Base-by-base conservation (phyloP, 2,329 filamentous ascomycete genomes). In the Ophiostoma fasciatum region DNA sequence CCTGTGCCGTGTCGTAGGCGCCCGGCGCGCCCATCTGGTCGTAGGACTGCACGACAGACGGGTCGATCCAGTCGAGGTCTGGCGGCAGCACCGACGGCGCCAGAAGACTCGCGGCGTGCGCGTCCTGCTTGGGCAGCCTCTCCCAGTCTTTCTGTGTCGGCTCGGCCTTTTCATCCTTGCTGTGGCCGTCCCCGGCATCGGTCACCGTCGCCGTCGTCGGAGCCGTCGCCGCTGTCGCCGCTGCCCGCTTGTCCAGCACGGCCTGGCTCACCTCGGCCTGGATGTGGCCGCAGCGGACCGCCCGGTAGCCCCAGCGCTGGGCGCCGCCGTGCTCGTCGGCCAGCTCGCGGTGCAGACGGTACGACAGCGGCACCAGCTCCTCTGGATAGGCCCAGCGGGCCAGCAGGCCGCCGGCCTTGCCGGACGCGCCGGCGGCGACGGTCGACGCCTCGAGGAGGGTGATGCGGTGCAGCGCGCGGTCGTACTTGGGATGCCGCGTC, bases 321-420 rank as follows among this genome's bases (percentile, higher is more conserved):
- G 69, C 71, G 2, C 90, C 90, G 43, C 71, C 68, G 52, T 96
- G 82, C 55, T 93, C 78, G 4, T 74, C 69, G n/a, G 88, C 82
- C 11, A 98, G 66, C 49, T 94, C 74, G 23, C 74, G 71, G 51
- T 96, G 90, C 13, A 96, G 64, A 32, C 68, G 69, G 57, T 85
- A 96, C 39, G 82, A 92, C 28, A 96, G 63, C 1, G 82, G 82
- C 0, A 94, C 88, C 27, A 96, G 74, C 48, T 72, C 78, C 39
- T 64, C 65, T 0, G 90, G 90, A 51, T 94, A 94, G 1, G 88
- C 90, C 85, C 88, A 96, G 13, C 87, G 64, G 1, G 78, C 90
- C 17, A 98, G 68, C 5, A 98, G 66, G 1, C 90, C 90, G 13
- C 90, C 90, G 0, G 90, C 88, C 60, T 94, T 96, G 28, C 90